A percentile compares a stretch with the other conserved stretches of the same genome.
These are phyloP conservation scores for Ophiorrhiza pumila DNA, from an alignment of 257 asterid genomes.

Conservation along the genomic window DNA sequence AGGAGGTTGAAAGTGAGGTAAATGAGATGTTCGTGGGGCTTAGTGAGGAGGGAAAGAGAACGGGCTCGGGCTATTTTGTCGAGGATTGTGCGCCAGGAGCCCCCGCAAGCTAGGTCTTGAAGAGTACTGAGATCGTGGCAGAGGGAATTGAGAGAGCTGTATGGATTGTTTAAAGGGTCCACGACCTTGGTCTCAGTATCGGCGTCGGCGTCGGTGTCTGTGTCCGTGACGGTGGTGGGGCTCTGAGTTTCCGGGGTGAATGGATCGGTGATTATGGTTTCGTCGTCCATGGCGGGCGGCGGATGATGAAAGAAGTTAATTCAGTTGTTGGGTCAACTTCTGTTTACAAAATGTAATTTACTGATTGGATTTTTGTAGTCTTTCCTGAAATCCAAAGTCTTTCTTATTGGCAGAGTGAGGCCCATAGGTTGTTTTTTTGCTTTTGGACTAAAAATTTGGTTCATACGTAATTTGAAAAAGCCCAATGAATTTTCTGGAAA, in stretches of 20 bases:
- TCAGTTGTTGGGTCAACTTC: background rate
- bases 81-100: constrained; percentile 87
- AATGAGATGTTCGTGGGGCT: constrained; percentile 83
- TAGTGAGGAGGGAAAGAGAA: constrained; percentile 64
- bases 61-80: constrained; percentile 90
- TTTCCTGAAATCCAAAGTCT: no score
- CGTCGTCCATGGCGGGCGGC: constrained; percentile 12
- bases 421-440: no score
- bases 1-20: constrained; percentile 87
- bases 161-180: constrained; percentile 59
- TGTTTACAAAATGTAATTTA: no score
- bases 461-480: no score
- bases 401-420: no score
- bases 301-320: constrained; percentile 6
- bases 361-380: no score
- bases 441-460: no score
- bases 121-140: constrained; percentile 72
- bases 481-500: no score
- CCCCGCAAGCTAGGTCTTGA: constrained; percentile 88
- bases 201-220: no score
- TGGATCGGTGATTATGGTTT: constrained; percentile 2
- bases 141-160: constrained; percentile 61
- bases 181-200: constrained; percentile 18
- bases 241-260: constrained; percentile 1
- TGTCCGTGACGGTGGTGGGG: constrained; percentile 16